Conservation (phyloP, 352 stramenopile genomes). For the Globisporangium heterothallicum region DNA sequence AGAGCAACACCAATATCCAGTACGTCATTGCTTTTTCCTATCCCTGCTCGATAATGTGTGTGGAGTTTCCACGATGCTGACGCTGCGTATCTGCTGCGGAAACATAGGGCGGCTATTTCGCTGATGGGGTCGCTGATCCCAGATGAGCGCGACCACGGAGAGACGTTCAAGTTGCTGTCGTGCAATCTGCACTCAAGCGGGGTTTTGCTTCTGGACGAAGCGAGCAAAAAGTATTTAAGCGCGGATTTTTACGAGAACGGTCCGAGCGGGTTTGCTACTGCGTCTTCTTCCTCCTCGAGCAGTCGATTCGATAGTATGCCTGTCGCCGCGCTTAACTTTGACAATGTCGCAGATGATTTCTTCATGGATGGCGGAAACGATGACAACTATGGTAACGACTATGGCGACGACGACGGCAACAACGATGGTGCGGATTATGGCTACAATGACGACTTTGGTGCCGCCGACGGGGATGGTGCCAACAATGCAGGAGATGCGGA, state of each 20-base stretch:
- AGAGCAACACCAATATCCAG: conserved; percentile 71
- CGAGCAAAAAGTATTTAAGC: conserved; percentile 64
- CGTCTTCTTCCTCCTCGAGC: background rate
- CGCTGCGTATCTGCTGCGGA: conserved; percentile 2
- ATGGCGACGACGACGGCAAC: conserved; percentile 26
- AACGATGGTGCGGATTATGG: conserved; percentile 17
- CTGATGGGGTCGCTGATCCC: conserved; percentile 78
- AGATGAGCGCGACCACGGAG: conserved; percentile 69
- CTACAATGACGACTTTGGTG: conserved; percentile 4
- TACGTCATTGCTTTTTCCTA: conserved; percentile 11
- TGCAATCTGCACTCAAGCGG: conserved; percentile 68
- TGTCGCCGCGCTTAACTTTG: conserved; percentile 34
- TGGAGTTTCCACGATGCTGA: too few species aligned
- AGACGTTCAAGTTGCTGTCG: conserved; percentile 83
- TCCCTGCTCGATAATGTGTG: too few species aligned
- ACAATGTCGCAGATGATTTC: conserved; percentile 23
- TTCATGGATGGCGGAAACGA: conserved; percentile 28
- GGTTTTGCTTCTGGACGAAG: conserved; percentile 73
- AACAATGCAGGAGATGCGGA: background rate
- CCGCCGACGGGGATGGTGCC: conserved; percentile 2
- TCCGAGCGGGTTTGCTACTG: conserved; percentile 1
- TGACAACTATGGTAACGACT: conserved; percentile 23
- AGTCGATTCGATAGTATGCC: conserved; percentile 7
- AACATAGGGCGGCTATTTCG: conserved; percentile 60
- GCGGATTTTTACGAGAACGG: conserved; percentile 13